Evolutionary conservation across 192 early-diverging fungal genomes (phyloP).

Genomic region (Entophlyctis luteolus): DNA sequence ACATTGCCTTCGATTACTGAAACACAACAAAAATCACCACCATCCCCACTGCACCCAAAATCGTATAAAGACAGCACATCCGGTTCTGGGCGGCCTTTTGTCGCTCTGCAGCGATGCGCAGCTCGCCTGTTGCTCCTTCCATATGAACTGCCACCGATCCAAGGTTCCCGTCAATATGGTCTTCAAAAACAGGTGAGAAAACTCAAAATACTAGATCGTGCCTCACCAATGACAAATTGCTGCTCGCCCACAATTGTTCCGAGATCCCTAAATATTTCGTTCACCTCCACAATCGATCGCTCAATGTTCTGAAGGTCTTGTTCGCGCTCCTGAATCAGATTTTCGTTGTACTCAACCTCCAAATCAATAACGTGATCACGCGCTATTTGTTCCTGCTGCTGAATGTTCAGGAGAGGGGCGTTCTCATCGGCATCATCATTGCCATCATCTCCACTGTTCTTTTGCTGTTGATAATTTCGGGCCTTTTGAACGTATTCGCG

Average conservation of each 20-base stretch:
- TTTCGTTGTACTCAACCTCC: constrained; percentile 92
- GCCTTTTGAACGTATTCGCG: constrained; percentile 81
- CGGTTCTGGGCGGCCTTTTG: constrained; percentile 74
- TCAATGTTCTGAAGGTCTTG: constrained; percentile 89
- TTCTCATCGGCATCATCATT: constrained; percentile 45
- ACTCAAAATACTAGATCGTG: not conserved
- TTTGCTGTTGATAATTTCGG: constrained; percentile 7
- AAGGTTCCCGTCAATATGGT: constrained; percentile 96
- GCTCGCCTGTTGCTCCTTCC: constrained; percentile 73
- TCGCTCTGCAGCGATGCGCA: constrained; percentile 73
- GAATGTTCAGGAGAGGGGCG: constrained; percentile 49
- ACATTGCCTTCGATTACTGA: too few species aligned
- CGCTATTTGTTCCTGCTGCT: constrained; percentile 33
- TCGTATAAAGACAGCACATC: constrained; percentile 78
- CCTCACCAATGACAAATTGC: constrained; percentile 79
- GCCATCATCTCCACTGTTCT: not conserved
- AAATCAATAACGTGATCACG: constrained; percentile 62
- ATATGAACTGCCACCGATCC: constrained; percentile 72
- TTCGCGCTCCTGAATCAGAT: constrained; percentile 89
- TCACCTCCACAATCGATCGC: constrained; percentile 86
- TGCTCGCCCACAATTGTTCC: constrained; percentile 97
- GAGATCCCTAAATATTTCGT: constrained; percentile 95
- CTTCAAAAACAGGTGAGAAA: constrained; percentile 36
- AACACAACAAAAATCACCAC: constrained; percentile 49
- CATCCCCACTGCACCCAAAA: constrained; percentile 68